Conservation (phyloP, 2,329 filamentous ascomycete species). For the Aspergillus fijiensis region DNA sequence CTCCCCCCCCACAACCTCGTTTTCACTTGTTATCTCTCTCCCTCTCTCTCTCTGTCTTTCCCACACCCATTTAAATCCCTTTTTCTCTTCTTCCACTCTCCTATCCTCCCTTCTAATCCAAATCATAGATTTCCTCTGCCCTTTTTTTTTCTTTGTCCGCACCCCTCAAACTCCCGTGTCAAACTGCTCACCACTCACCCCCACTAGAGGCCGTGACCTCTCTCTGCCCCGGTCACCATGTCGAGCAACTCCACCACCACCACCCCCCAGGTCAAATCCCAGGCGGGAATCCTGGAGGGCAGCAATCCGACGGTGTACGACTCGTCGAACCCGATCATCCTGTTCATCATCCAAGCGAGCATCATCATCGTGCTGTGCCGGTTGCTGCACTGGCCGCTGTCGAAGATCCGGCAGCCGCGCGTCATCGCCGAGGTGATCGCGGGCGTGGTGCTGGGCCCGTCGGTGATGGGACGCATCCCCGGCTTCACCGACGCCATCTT, state of each 20-base stretch:
- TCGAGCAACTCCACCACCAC: slow-evolving; percentile 23
- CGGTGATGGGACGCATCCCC: slow-evolving; percentile 82
- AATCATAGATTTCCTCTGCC: not conserved
- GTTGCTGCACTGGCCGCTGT: slow-evolving; percentile 72
- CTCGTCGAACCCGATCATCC: slow-evolving; percentile 67
- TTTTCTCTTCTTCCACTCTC: not conserved
- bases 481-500: slow-evolving; percentile 77
- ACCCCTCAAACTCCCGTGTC: not conserved
- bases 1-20: not conserved
- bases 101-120: not conserved
- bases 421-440: slow-evolving; percentile 84
- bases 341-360: slow-evolving; percentile 75
- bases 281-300: slow-evolving; percentile 71
- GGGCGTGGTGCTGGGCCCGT: slow-evolving; percentile 82
- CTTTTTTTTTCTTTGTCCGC: too few relatives aligned
- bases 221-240: slow-evolving; percentile 17
- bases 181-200: not conserved
- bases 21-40: not conserved
- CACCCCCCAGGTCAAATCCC: slow-evolving; percentile 40
- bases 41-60: slow-evolving; percentile 4
- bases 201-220: not conserved
- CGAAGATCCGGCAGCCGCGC: slow-evolving; percentile 73
- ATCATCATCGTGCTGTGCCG: slow-evolving; percentile 76
- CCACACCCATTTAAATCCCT: not conserved
- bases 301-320: slow-evolving; percentile 68